Percentiles rank a stretch among this genome's conserved stretches.
phyloP scores from a whole-genome alignment of 495 filamentous ascomycete species.

The Recurvomyces mirabilis region DNA sequence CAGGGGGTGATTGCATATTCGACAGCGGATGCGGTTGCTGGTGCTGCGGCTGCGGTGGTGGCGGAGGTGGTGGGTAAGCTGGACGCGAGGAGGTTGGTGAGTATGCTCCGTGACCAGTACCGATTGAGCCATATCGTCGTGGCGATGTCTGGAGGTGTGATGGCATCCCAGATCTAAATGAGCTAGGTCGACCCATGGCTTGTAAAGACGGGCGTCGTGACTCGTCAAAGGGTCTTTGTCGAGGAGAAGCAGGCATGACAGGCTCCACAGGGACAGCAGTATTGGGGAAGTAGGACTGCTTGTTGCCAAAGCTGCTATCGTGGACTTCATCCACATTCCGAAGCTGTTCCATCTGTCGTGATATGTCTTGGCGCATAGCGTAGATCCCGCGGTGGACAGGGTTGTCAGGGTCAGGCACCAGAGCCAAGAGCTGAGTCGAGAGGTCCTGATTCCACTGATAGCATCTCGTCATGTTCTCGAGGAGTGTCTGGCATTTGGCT shows the following conservation, averaged over 20 bases:
- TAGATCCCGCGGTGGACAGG: slow-evolving; percentile 54
- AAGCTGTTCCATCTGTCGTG: slow-evolving; percentile 66
- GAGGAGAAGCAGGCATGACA: slow-evolving; percentile 78
- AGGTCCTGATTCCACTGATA: slow-evolving; percentile 74
- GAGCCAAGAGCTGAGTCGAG: slow-evolving; percentile 55
- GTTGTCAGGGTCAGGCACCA: slow-evolving; percentile 56
- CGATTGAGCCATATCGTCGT: slow-evolving; percentile 76
- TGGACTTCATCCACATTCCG: slow-evolving; percentile 63
- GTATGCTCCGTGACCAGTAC: slow-evolving; percentile 42
- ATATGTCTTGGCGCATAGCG: slow-evolving; percentile 71
- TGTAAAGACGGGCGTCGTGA: slow-evolving; percentile 51
- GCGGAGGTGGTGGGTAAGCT: slow-evolving; percentile 51
- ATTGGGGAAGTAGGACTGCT: slow-evolving; percentile 65
- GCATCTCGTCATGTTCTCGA: slow-evolving; percentile 68
- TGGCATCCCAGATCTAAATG: slow-evolving; percentile 66
- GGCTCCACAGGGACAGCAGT: slow-evolving; percentile 46
- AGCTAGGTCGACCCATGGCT: slow-evolving; percentile 36
- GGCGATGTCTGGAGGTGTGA: slow-evolving; percentile 67
- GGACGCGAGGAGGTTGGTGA: slow-evolving; percentile 52
- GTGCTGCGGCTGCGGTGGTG: slow-evolving; percentile 51
- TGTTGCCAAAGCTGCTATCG: slow-evolving; percentile 61
- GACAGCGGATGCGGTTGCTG: slow-evolving; percentile 61
- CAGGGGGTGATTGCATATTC: slow-evolving; percentile 60
- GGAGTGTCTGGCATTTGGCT: slow-evolving; percentile 67
- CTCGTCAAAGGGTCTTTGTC: slow-evolving; percentile 80